phyloP scores from a whole-genome alignment of 2,329 filamentous ascomycete genomes.

The Coleophoma crateriformis region DNA sequence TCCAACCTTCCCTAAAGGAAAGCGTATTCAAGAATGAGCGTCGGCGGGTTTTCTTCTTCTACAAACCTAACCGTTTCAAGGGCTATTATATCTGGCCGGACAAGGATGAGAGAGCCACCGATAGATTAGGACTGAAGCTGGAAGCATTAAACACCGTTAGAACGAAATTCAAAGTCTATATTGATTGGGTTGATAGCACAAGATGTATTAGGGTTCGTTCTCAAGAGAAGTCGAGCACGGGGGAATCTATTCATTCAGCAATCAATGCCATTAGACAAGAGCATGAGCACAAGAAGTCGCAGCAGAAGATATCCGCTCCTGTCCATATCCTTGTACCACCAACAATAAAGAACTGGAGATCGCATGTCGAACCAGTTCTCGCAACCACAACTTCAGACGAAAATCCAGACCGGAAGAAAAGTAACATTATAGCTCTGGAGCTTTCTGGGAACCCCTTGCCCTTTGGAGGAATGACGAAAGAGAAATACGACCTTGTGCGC shows the following conservation, averaged over 20 bases:
- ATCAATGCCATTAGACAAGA: conserved; percentile 15
- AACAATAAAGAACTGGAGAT: not conserved
- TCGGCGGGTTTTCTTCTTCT: too few relatives aligned
- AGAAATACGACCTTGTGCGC: conserved; percentile 11
- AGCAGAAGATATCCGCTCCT: conserved; percentile 1
- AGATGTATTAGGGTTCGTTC: conserved; percentile 10
- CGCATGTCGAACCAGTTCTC: too few relatives aligned
- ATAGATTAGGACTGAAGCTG: not conserved
- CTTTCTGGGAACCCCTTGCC: too few relatives aligned
- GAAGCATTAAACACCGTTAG: conserved; percentile 16
- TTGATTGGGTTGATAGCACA: conserved; percentile 7
- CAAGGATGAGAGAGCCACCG: conserved; percentile 3
- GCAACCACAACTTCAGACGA: not conserved
- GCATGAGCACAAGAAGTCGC: not conserved
- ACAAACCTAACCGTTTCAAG: not conserved
- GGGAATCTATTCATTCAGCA: not conserved
- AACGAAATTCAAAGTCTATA: conserved; percentile 11
- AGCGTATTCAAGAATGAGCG: too few relatives aligned
- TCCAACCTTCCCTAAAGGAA: too few relatives aligned
- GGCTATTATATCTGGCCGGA: conserved; percentile 18
- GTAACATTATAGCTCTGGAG: not conserved
- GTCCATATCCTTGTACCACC: not conserved
- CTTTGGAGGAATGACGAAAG: too few relatives aligned
- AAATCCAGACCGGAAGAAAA: not conserved
- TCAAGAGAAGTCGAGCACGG: conserved; percentile 3